phyloP scores from a whole-genome alignment of 768 basidiomycete species.

The Naganishia vishniacii region DNA sequence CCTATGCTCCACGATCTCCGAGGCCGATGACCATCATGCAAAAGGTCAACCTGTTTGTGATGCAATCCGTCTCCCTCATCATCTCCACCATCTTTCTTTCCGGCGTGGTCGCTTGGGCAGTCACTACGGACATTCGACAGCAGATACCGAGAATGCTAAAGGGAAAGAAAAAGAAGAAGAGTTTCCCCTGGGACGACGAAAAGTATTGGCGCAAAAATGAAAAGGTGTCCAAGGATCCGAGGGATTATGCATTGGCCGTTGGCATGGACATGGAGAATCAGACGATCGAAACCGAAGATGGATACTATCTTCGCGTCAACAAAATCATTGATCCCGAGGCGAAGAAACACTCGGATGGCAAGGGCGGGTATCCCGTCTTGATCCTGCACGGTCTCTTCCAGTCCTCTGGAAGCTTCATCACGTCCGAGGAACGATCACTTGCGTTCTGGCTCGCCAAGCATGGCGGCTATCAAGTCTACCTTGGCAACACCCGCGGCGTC shows the following conservation, averaged over 20 bases:
- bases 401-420: constrained; percentile 54
- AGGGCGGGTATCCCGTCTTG: constrained; percentile 52
- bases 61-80: constrained; percentile 49
- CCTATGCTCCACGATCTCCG: constrained; percentile 44
- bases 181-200: constrained; percentile 51
- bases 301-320: constrained; percentile 51
- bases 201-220: constrained; percentile 49
- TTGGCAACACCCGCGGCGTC: constrained; percentile 52
- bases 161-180: constrained; percentile 25
- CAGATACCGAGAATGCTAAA: constrained; percentile 27
- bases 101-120: constrained; percentile 53
- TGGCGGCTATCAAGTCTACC: constrained; percentile 52
- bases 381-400: constrained; percentile 56
- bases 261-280: constrained; percentile 53
- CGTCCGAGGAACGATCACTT: constrained; percentile 53
- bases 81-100: constrained; percentile 51
- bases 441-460: constrained; percentile 56
- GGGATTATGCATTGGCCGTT: constrained; percentile 52
- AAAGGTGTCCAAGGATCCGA: constrained; percentile 50
- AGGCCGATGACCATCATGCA: constrained; percentile 33
- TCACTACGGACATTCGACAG: constrained; percentile 34
- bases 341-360: constrained; percentile 38
- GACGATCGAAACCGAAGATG: constrained; percentile 54
- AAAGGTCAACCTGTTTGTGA: constrained; percentile 45
- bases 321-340: constrained; percentile 48